Conservation (phyloP, 2,329 filamentous ascomycete genomes). For the Cytospora paraplurivora region DNA sequence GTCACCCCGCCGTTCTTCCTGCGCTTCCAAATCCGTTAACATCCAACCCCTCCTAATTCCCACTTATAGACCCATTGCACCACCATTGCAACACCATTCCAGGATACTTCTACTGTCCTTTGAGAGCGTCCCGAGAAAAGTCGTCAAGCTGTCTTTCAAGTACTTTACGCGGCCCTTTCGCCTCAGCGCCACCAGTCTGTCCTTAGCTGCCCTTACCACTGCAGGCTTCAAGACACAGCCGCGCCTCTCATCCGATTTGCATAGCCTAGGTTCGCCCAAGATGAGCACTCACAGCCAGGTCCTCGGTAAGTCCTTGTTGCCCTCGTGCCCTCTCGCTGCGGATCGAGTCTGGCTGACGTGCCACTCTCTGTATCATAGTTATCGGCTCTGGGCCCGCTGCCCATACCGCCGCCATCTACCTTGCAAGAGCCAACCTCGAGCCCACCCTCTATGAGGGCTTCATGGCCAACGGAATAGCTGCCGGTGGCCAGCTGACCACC, state of each 20-base stretch:
- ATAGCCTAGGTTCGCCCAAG: slow-evolving; percentile 52
- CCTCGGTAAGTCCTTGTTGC: slow-evolving; percentile 65
- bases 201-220: slow-evolving; percentile 70
- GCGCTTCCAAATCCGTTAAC: neutral
- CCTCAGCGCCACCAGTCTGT: slow-evolving; percentile 71
- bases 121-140: slow-evolving; percentile 30
- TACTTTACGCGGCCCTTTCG: slow-evolving; percentile 74
- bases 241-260: slow-evolving; percentile 38
- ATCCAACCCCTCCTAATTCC: neutral
- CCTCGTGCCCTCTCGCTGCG: slow-evolving; percentile 11
- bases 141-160: slow-evolving; percentile 92
- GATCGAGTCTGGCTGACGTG: neutral
- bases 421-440: slow-evolving; percentile 90
- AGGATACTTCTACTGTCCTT: neutral
- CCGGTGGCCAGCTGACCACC: slow-evolving; percentile 94
- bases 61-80: neutral
- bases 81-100: neutral
- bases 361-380: slow-evolving; percentile 46
- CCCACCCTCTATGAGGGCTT: slow-evolving; percentile 97
- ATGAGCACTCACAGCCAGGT: slow-evolving; percentile 82
- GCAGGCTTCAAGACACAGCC: slow-evolving; percentile 57
- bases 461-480: slow-evolving; percentile 94
- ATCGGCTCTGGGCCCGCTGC: slow-evolving; percentile 95
- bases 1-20: neutral
- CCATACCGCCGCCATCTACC: slow-evolving; percentile 96